Conservation (phyloP, 306 rosid species). For the Cicer bijugum region DNA sequence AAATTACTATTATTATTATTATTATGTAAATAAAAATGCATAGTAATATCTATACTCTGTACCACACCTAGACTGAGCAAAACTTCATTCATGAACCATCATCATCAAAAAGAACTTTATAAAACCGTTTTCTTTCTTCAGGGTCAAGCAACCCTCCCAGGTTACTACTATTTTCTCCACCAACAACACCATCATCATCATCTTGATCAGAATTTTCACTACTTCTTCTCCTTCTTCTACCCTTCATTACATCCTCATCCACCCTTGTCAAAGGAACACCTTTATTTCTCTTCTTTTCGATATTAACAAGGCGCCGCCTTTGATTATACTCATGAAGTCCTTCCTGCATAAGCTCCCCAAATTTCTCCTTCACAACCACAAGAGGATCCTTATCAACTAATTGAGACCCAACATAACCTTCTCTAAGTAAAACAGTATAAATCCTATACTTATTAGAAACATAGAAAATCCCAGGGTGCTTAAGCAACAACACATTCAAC, state of each 20-base stretch:
- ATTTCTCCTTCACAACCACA: constrained; percentile 72
- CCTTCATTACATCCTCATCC: constrained; percentile 49
- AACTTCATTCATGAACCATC: constrained; percentile 54
- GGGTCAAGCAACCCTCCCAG: constrained; percentile 76
- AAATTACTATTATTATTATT: neutral
- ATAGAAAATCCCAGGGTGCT: constrained; percentile 80
- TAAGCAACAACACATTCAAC: constrained; percentile 71
- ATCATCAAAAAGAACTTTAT: constrained; percentile 79
- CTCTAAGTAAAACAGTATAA: constrained; percentile 79
- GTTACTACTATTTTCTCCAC: constrained; percentile 43
- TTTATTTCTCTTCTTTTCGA: constrained; percentile 68
- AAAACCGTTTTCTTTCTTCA: constrained; percentile 89
- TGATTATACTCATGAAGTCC: constrained; percentile 90
- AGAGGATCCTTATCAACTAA: constrained; percentile 77
- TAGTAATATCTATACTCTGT: neutral
- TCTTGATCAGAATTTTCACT: constrained; percentile 48
- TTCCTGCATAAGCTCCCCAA: constrained; percentile 92
- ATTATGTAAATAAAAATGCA: constrained; percentile 10
- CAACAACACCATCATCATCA: constrained; percentile 45
- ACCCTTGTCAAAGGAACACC: constrained; percentile 58
- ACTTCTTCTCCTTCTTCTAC: constrained; percentile 43
- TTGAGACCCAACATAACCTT: constrained; percentile 68
- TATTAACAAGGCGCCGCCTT: constrained; percentile 54
- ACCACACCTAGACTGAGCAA: constrained; percentile 4
- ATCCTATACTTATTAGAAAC: constrained; percentile 83